Evolutionary conservation across 129 eudicot species (phyloP).

Genomic region (Dittrichia graveolens): DNA sequence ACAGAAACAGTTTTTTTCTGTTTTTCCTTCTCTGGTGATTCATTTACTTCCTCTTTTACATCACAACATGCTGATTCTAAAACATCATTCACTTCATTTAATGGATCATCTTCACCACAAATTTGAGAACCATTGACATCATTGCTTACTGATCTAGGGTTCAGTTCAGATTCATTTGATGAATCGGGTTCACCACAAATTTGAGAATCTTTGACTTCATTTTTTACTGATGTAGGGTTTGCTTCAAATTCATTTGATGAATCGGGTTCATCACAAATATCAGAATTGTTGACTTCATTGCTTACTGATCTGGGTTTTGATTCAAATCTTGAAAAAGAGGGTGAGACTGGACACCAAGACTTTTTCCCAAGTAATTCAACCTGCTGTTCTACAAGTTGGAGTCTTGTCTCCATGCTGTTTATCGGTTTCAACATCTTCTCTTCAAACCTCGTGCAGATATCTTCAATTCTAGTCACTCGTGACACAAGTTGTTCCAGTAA

Average conservation of each 20-base stretch:
- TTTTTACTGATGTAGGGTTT: no score
- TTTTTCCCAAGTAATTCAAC: conserved; percentile 54
- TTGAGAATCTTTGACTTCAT: no score
- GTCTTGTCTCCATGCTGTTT: conserved; percentile 69
- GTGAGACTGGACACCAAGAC: conserved; percentile 32
- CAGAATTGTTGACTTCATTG: conserved; percentile 34
- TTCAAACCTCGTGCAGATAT: conserved; percentile 74
- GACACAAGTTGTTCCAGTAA: conserved; percentile 66
- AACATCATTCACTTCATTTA: background rate
- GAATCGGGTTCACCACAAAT: no score
- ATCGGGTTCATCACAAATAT: conserved; percentile 37
- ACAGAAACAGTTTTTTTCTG: conserved; percentile 55
- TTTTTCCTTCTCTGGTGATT: conserved; percentile 31
- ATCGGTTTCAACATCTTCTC: conserved; percentile 81
- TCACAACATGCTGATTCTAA: conserved; percentile 56
- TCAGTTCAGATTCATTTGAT: no score
- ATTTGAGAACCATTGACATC: no score
- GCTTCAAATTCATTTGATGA: no score
- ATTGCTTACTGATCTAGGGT: no score
- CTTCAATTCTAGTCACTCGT: conserved; percentile 73
- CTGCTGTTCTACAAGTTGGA: conserved; percentile 72
- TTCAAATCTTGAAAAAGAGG: conserved; percentile 39
- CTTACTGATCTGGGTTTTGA: conserved; percentile 47
- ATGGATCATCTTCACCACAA: no score
- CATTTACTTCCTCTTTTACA: conserved; percentile 51